phyloP scores from a whole-genome alignment of 768 basidiomycete species.

The Suillus lakei region DNA sequence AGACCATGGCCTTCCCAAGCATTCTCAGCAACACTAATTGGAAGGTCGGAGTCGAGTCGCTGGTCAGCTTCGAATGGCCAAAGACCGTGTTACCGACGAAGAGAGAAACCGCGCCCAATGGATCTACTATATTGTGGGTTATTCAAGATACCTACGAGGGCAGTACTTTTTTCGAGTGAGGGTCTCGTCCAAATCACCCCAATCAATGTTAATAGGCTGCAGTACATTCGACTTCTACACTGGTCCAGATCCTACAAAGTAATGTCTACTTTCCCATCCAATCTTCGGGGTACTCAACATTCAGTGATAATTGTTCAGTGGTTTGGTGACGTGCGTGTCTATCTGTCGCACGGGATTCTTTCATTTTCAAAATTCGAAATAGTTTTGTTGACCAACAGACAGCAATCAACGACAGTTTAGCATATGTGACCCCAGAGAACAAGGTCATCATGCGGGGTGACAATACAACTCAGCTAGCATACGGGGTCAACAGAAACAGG shows the following conservation, averaged over 20 bases:
- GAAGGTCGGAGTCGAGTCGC: neutral
- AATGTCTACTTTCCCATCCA: constrained; percentile 25
- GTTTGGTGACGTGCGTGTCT: constrained; percentile 66
- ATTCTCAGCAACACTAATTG: neutral
- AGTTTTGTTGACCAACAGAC: constrained; percentile 65
- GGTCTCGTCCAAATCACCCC: constrained; percentile 19
- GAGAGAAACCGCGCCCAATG: constrained; percentile 49
- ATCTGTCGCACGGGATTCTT: neutral
- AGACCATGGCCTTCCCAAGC: constrained; percentile 12
- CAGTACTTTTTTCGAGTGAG: constrained; percentile 70
- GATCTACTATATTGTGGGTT: constrained; percentile 65
- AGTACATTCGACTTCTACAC: constrained; percentile 65
- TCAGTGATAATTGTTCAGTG: constrained; percentile 47
- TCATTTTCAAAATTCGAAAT: constrained; percentile 1
- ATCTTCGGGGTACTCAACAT: constrained; percentile 13
- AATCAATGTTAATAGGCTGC: constrained; percentile 10
- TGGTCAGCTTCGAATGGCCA: neutral
- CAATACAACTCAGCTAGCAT: constrained; percentile 57
- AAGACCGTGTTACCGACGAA: neutral
- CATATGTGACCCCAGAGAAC: constrained; percentile 59
- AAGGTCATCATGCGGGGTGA: constrained; percentile 81
- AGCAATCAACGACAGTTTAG: constrained; percentile 59
- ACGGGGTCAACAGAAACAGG: constrained; percentile 67
- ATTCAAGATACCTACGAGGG: constrained; percentile 71
- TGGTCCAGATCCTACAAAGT: constrained; percentile 72